Conservation (phyloP, 2,329 filamentous ascomycete genomes). For the Neophaeococcomyces mojaviensis region DNA sequence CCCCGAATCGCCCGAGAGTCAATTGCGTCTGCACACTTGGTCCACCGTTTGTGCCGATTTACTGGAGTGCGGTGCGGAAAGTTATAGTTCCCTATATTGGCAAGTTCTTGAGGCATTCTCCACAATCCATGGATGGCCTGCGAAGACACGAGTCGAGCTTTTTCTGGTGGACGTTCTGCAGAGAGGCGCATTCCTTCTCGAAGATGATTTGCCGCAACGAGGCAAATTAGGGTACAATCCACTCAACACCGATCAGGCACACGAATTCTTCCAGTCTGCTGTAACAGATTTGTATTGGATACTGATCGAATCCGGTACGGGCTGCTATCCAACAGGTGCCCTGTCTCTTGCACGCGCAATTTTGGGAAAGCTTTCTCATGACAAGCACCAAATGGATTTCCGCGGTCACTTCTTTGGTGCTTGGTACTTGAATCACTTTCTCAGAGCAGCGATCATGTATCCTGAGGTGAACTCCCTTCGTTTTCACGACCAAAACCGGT, state of each 20-base stretch:
- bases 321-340: conserved; percentile 78
- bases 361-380: conserved; percentile 63
- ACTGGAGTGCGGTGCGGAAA: conserved; percentile 67
- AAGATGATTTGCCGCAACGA: background rate
- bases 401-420: conserved; percentile 79
- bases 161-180: conserved; percentile 93
- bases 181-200: conserved; percentile 71
- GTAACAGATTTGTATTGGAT: conserved; percentile 76
- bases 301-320: conserved; percentile 74
- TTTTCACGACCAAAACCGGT: conserved; percentile 7
- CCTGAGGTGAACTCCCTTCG: conserved; percentile 59
- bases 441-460: conserved; percentile 75
- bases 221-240: conserved; percentile 47
- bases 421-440: conserved; percentile 85
- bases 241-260: conserved; percentile 72
- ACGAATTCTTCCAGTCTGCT: conserved; percentile 80
- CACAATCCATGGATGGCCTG: conserved; percentile 79
- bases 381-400: conserved; percentile 64
- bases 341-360: conserved; percentile 80
- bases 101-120: conserved; percentile 84
- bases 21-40: conserved; percentile 76
- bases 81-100: conserved; percentile 71
- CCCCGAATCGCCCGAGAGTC: conserved; percentile 72
- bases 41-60: conserved; percentile 77
- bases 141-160: conserved; percentile 80